These are phyloP conservation scores for Bruguiera hainesii DNA, from an alignment of 441 rosid species.

Conservation along the genomic window DNA sequence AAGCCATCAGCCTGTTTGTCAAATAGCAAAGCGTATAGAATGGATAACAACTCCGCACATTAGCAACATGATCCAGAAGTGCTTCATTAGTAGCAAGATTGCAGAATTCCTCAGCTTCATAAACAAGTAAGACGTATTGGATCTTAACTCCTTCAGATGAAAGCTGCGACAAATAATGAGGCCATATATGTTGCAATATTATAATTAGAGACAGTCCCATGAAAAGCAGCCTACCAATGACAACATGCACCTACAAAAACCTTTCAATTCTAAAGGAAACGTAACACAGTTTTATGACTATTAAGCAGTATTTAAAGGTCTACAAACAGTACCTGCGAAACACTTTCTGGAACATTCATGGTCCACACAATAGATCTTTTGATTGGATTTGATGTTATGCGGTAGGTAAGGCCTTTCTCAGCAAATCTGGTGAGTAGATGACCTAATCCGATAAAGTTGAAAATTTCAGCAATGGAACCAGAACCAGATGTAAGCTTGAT, in stretches of 20 bases:
- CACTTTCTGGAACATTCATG: constrained; percentile 67
- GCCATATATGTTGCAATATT: constrained; percentile 17
- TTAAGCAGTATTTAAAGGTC: not conserved
- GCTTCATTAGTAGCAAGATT: constrained; percentile 55
- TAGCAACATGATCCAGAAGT: constrained; percentile 56
- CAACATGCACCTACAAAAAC: not conserved
- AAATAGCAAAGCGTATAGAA: constrained; percentile 78
- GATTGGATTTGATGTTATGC: constrained; percentile 69
- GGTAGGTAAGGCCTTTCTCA: constrained; percentile 74
- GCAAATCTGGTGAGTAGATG: constrained; percentile 81
- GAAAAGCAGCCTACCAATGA: not conserved
- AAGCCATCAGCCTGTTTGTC: constrained; percentile 79
- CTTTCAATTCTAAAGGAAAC: not conserved
- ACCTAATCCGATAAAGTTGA: constrained; percentile 48
- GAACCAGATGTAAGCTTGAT: constrained; percentile 18
- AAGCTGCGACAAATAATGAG: constrained; percentile 46
- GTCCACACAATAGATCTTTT: constrained; percentile 90
- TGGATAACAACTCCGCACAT: constrained; percentile 62
- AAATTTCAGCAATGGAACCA: constrained; percentile 21
- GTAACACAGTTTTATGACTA: not conserved
- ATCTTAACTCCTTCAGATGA: constrained; percentile 46
- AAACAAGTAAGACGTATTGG: constrained; percentile 61
- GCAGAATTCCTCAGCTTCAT: constrained; percentile 90
- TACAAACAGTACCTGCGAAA: constrained; percentile 54
- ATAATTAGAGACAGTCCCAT: not conserved